Evolutionary conservation across 2,329 filamentous ascomycete species (phyloP).

Genomic region (Orbilia ellipsospora): DNA sequence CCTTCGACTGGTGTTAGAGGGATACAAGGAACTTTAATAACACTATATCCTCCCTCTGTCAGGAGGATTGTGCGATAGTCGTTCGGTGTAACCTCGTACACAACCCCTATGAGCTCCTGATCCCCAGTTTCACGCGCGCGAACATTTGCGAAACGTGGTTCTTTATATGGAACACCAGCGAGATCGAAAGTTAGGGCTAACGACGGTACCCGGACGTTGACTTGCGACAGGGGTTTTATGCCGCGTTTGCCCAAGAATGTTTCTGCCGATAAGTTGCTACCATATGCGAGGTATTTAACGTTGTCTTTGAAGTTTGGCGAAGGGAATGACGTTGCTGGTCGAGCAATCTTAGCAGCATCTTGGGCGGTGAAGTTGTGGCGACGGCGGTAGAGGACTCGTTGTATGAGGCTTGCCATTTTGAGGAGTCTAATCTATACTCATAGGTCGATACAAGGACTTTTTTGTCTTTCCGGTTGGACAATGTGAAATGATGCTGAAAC

Average conservation of each 20-base stretch:
- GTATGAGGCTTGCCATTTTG: conserved; percentile 30
- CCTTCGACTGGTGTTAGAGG: conserved; percentile 65
- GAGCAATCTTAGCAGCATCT: conserved; percentile 34
- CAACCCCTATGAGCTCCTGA: conserved; percentile 87
- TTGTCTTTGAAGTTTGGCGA: conserved; percentile 63
- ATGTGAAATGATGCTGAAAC: not conserved
- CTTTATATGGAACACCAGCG: conserved; percentile 82
- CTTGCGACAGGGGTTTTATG: conserved; percentile 81
- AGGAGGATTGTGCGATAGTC: conserved; percentile 89
- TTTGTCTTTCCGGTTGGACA: not conserved
- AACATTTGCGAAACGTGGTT: conserved; percentile 93
- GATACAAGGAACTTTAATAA: conserved; percentile 70
- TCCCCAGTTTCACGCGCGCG: conserved; percentile 68
- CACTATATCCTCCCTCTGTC: conserved; percentile 91
- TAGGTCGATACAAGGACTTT: not conserved
- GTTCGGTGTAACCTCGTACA: conserved; percentile 87
- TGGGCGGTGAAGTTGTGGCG: conserved; percentile 33
- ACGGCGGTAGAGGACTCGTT: conserved; percentile 35
- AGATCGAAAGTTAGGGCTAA: conserved; percentile 86
- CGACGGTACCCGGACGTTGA: conserved; percentile 83
- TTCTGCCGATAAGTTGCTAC: conserved; percentile 83
- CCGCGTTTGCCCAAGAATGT: conserved; percentile 80
- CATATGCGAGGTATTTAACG: conserved; percentile 86
- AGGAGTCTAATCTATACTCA: no score
- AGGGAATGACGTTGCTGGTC: conserved; percentile 39